Percentiles rank a stretch among this genome's conserved stretches.
phyloP scores from a whole-genome alignment of 352 stramenopile genomes.

The Globisporangium cystogenes region DNA sequence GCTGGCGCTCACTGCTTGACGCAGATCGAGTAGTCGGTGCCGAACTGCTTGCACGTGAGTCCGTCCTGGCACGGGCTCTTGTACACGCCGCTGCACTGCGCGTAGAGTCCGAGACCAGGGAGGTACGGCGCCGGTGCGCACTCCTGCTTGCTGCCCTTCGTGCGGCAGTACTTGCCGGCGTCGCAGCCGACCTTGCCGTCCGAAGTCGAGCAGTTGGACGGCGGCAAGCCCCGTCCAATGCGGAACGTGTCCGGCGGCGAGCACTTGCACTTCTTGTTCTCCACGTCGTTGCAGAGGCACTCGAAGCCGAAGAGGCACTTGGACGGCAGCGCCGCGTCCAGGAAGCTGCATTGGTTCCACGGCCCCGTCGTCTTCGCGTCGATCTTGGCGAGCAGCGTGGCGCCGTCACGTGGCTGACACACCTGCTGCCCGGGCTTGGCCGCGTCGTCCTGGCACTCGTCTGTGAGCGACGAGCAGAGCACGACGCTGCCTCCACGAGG shows the following conservation, averaged over 20 bases:
- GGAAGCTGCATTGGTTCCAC: constrained; percentile 29
- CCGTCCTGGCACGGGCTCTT: constrained; percentile 18
- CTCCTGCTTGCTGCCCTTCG: constrained; percentile 40
- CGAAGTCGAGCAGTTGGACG: constrained; percentile 29
- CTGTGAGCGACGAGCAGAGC: constrained; percentile 30
- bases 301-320: constrained; percentile 45
- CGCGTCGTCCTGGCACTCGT: constrained; percentile 38
- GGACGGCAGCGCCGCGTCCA: constrained; percentile 28
- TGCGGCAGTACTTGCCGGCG: constrained; percentile 49
- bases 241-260: constrained; percentile 41
- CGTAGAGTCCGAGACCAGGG: constrained; percentile 32
- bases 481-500: constrained; percentile 32
- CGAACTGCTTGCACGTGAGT: constrained; percentile 31
- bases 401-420: constrained; percentile 30
- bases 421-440: constrained; percentile 17
- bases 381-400: constrained; percentile 32
- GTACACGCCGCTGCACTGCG: constrained; percentile 22
- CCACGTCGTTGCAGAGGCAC: constrained; percentile 36
- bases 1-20: constrained; percentile 9
- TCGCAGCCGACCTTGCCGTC: constrained; percentile 31
- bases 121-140: constrained; percentile 40
- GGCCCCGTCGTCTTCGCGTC: constrained; percentile 30
- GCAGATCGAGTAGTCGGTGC: constrained; percentile 35
- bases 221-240: constrained; percentile 14
- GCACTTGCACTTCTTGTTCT: constrained; percentile 43